A percentile compares a stretch with the other conserved stretches of the same genome.
phyloP scores from a whole-genome alignment of 2,329 filamentous ascomycete genomes.

The Alternaria consortialis region DNA sequence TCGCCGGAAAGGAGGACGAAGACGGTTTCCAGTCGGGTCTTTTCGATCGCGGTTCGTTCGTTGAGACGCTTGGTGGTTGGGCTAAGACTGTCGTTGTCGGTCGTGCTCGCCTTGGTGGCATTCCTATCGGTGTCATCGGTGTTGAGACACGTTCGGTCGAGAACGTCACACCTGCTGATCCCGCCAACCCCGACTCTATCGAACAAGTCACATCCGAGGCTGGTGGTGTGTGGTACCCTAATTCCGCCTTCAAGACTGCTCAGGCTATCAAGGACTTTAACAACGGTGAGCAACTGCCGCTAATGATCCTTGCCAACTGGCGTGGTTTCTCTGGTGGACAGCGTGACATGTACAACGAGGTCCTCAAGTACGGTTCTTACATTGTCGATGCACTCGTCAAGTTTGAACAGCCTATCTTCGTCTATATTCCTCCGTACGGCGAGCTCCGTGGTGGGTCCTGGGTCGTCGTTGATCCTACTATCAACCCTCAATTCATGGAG shows the following conservation, averaged over 20 bases:
- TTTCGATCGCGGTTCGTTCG: slow-evolving; percentile 96
- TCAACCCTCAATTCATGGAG: slow-evolving; percentile 96
- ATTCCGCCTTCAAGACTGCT: slow-evolving; percentile 99
- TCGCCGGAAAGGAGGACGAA: slow-evolving; percentile 84
- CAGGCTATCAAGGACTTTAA: slow-evolving; percentile 99
- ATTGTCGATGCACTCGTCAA: slow-evolving; percentile 98
- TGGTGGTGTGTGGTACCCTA: slow-evolving; percentile 99
- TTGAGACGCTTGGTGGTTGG: slow-evolving; percentile 96
- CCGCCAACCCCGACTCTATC: slow-evolving; percentile 97
- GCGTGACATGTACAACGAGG: slow-evolving; percentile 99
- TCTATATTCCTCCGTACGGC: slow-evolving; percentile 96
- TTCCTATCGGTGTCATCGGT: slow-evolving; percentile 97
- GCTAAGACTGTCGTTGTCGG: slow-evolving; percentile 96
- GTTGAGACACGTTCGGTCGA: slow-evolving; percentile 96
- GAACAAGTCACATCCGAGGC: slow-evolving; percentile 95
- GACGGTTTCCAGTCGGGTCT: slow-evolving; percentile 89
- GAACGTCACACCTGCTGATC: slow-evolving; percentile 95
- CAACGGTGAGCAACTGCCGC: slow-evolving; percentile 93
- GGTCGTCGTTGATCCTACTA: slow-evolving; percentile 98
- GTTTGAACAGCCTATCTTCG: slow-evolving; percentile 97
- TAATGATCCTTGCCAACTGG: slow-evolving; percentile 99
- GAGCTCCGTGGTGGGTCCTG: slow-evolving; percentile 98
- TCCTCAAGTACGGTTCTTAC: slow-evolving; percentile 98
- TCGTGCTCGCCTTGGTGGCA: slow-evolving; percentile 93
- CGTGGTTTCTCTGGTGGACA: slow-evolving; percentile 99